Conservation (phyloP, 495 filamentous ascomycete species). For the Podospora pseudocomata region DNA sequence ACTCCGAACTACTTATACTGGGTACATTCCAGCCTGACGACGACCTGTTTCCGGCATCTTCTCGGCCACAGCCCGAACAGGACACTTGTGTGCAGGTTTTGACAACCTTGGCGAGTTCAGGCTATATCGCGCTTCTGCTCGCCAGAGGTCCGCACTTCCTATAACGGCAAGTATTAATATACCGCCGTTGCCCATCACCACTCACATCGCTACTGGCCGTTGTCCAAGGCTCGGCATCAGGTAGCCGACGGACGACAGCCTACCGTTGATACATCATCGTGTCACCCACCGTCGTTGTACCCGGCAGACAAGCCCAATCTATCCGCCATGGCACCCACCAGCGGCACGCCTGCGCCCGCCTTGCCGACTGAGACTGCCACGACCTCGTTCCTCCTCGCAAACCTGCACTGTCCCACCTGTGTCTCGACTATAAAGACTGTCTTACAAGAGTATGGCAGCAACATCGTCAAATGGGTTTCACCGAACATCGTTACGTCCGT, state of each 20-base stretch:
- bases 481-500: slow-evolving; percentile 55
- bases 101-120: slow-evolving; percentile 27
- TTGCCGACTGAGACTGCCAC: slow-evolving; percentile 32
- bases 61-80: background rate
- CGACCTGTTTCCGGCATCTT: background rate
- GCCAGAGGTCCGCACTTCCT: slow-evolving; percentile 29
- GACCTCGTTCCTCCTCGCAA: slow-evolving; percentile 50
- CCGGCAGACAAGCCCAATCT: slow-evolving; percentile 16
- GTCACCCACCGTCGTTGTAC: slow-evolving; percentile 13
- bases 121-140: slow-evolving; percentile 25
- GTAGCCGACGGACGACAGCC: background rate
- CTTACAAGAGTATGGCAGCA: slow-evolving; percentile 38
- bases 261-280: background rate
- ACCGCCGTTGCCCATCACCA: slow-evolving; percentile 13
- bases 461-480: slow-evolving; percentile 48
- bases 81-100: background rate
- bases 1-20: background rate
- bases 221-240: slow-evolving; percentile 7
- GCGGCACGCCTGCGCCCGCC: slow-evolving; percentile 3
- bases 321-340: slow-evolving; percentile 25
- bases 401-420: slow-evolving; percentile 62
- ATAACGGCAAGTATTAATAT: slow-evolving; percentile 27
- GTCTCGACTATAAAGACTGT: slow-evolving; percentile 52
- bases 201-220: slow-evolving; percentile 4
- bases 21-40: background rate